Percentiles rank a stretch among this genome's conserved stretches.
Conservation (phyloP, 345 rosid species). For the Lepidium sativum region DNA sequence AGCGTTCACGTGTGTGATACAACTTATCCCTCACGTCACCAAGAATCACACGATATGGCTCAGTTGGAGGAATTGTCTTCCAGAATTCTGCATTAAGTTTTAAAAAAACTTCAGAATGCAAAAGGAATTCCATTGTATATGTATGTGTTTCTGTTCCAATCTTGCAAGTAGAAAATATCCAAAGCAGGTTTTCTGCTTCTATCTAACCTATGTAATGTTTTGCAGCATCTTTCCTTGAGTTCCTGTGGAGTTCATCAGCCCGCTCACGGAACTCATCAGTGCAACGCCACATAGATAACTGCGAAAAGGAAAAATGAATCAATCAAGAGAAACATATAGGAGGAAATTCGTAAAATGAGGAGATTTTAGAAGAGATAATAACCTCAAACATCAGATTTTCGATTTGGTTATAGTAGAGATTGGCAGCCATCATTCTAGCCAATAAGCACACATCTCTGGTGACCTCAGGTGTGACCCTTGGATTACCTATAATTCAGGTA, state of each 20-base stretch:
- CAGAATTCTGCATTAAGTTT: conserved; percentile 64
- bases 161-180: neutral
- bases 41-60: conserved; percentile 94
- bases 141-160: neutral
- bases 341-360: neutral
- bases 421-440: conserved; percentile 99
- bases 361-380: neutral
- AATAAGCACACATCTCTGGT: conserved; percentile 98
- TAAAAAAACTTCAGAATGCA: neutral
- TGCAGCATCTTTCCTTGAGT: conserved; percentile 83
- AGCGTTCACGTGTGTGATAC: conserved; percentile 81
- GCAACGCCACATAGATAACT: conserved; percentile 99
- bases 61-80: conserved; percentile 80
- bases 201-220: conserved; percentile 92
- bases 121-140: neutral
- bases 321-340: neutral
- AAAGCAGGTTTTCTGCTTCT: neutral
- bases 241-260: conserved; percentile 67
- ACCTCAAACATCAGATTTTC: conserved; percentile 99
- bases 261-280: conserved; percentile 79
- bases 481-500: conserved; percentile 52
- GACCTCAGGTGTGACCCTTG: conserved; percentile 98
- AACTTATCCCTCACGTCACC: conserved; percentile 88
- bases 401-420: conserved; percentile 81
- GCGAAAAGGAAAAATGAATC: conserved; percentile 18